Evolutionary conservation across 345 rosid species (phyloP).

Genomic region (Citrus sinensis): DVS_A1.0 CM039163.1:9968001-9968500

Average conservation of each 20-base stretch:
- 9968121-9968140: conserved; percentile 14
- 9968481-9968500: conserved; percentile 23
- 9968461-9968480: conserved; percentile 36
- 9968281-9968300: not conserved
- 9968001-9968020: conserved; percentile 39
- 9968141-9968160: not conserved
- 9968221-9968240: not conserved
- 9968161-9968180: not conserved
- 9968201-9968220: not conserved
- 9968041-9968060: conserved; percentile 42
- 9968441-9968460: conserved; percentile 2
- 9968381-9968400: not conserved
- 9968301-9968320: not conserved
- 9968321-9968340: not conserved
- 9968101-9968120: conserved; percentile 13
- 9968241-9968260: not conserved
- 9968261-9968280: not conserved
- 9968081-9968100: conserved; percentile 26
- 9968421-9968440: not conserved
- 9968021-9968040: conserved; percentile 25
- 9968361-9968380: not conserved
- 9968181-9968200: not conserved
- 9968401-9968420: not conserved
- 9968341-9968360: no score
- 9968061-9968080: conserved; percentile 31